phyloP scores from a whole-genome alignment of 257 asterid species.

The Solanum habrochaites region DNA sequence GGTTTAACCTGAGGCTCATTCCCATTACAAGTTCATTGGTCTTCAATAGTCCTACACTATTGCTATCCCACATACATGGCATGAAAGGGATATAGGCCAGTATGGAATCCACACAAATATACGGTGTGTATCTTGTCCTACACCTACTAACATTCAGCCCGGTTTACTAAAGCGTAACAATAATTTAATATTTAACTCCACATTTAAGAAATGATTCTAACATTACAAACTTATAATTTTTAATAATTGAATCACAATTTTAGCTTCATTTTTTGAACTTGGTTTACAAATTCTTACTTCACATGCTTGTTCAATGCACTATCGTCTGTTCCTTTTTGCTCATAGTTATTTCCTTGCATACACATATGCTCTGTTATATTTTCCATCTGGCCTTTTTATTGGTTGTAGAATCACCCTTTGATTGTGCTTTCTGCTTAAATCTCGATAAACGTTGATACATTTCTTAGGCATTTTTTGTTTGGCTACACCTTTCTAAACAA shows the following conservation, averaged over 20 bases:
- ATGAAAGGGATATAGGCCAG: not conserved
- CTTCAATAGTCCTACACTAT: not conserved
- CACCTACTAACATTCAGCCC: not conserved
- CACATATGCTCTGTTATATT: not conserved
- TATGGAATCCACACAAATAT: not conserved
- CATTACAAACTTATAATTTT: not conserved
- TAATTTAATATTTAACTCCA: not conserved
- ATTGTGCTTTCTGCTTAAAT: not conserved
- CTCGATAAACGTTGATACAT: not conserved
- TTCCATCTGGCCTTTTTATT: not conserved
- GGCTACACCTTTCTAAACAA: not conserved
- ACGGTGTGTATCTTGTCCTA: not conserved
- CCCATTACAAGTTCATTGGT: not conserved
- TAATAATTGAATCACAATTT: not conserved
- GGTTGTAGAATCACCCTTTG: not conserved
- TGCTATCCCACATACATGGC: not conserved
- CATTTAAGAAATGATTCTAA: not conserved
- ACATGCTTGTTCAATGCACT: not conserved
- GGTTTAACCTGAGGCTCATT: not conserved
- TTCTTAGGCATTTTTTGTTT: not conserved
- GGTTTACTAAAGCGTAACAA: not conserved
- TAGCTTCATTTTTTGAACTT: not conserved
- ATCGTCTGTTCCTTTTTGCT: not conserved
- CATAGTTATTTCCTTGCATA: not conserved
- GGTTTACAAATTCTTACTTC: not conserved